Percentiles rank a stretch among this genome's conserved stretches.
phyloP scores from a whole-genome alignment of 129 eudicot species.

The Lactuca saligna region DNA sequence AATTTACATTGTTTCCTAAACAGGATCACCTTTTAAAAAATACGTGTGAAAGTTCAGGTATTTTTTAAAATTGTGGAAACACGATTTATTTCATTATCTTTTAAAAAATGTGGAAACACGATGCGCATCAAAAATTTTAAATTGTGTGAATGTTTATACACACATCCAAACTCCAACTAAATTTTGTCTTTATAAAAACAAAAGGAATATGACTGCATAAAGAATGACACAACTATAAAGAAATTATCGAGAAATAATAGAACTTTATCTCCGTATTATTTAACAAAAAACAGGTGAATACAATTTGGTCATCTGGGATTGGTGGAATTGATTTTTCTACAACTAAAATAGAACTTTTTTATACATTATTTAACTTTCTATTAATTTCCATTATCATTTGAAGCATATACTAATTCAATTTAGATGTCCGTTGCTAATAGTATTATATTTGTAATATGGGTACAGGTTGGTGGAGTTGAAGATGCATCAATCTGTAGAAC shows the following conservation, averaged over 20 bases:
- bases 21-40: too few relatives aligned
- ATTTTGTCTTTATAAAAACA: too few relatives aligned
- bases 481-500: slow-evolving; percentile 29
- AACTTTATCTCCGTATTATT: not conserved
- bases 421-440: not conserved
- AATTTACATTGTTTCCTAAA: too few relatives aligned
- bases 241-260: not conserved
- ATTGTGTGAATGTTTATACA: too few relatives aligned
- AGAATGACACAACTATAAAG: not conserved
- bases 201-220: not conserved
- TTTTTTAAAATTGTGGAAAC: too few relatives aligned
- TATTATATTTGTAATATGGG: not conserved
- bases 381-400: slow-evolving; percentile 3
- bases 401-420: slow-evolving; percentile 8
- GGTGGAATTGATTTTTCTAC: not conserved
- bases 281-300: not conserved
- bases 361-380: slow-evolving; percentile 9
- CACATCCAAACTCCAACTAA: too few relatives aligned
- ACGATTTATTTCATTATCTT: too few relatives aligned
- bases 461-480: slow-evolving; percentile 33
- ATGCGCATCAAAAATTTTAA: too few relatives aligned
- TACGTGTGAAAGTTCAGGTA: not conserved
- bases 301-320: not conserved
- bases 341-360: not conserved
- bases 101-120: too few relatives aligned